phyloP scores from a whole-genome alignment of 805 yeast species.

The Scheffersomyces amazonensis region DNA sequence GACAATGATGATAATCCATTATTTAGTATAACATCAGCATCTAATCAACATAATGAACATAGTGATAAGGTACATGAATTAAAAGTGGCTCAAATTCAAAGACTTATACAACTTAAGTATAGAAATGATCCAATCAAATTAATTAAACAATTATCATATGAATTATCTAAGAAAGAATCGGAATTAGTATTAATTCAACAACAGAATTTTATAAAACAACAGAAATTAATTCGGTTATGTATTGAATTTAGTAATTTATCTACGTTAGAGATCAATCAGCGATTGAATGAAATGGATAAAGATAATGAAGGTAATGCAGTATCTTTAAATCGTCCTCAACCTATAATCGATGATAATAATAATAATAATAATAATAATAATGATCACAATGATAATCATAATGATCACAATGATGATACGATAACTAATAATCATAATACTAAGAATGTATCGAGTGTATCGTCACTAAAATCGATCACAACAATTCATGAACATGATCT shows the following conservation, averaged over 20 bases:
- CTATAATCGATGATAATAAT: constrained; percentile 8
- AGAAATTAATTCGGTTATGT: constrained; percentile 26
- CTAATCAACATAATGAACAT: background rate
- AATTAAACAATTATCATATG: constrained; percentile 46
- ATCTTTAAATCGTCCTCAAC: background rate
- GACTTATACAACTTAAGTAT: constrained; percentile 15
- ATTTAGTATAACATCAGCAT: background rate
- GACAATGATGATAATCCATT: background rate
- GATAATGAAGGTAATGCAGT: background rate
- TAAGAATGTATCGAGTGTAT: background rate
- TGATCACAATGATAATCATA: background rate
- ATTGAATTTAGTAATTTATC: constrained; percentile 36
- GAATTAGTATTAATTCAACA: constrained; percentile 39
- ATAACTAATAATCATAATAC: background rate
- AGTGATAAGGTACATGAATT: constrained; percentile 3
- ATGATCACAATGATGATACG: background rate
- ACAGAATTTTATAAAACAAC: constrained; percentile 31
- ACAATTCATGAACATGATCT: background rate
- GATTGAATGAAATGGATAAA: constrained; percentile 13
- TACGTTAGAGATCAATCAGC: constrained; percentile 30
- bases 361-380: constrained; percentile 17
- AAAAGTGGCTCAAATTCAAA: background rate
- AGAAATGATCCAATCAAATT: constrained; percentile 24
- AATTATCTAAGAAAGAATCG: constrained; percentile 46
- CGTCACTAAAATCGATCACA: background rate